Evolutionary conservation across 2,329 filamentous ascomycete species (phyloP).

Genomic region (Pseudogymnoascus sp.): DNA sequence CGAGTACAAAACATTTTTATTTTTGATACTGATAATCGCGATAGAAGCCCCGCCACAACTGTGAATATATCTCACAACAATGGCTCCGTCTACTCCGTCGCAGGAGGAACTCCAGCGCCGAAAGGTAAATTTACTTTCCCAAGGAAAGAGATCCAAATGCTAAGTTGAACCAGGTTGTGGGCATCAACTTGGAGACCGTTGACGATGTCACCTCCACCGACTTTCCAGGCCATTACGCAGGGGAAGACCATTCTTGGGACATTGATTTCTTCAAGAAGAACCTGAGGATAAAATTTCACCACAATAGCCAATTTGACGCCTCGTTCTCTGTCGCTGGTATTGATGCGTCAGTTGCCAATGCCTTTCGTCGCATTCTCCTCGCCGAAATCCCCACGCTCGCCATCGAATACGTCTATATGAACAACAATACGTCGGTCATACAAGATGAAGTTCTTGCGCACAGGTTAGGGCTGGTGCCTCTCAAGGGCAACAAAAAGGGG

Average conservation of each 20-base stretch:
- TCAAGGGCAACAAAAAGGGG: conserved; percentile 71
- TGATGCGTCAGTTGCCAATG: conserved; percentile 90
- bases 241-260: conserved; percentile 78
- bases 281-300: conserved; percentile 74
- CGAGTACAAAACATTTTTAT: conserved; percentile 9
- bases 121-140: conserved; percentile 39
- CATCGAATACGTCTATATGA: conserved; percentile 86
- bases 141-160: conserved; percentile 9
- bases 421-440: conserved; percentile 96
- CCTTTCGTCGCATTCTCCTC: conserved; percentile 92
- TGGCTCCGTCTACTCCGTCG: conserved; percentile 41
- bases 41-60: conserved; percentile 8
- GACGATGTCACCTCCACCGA: conserved; percentile 83
- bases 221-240: conserved; percentile 83
- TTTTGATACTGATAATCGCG: conserved; percentile 11
- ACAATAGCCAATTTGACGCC: conserved; percentile 68
- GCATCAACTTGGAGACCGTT: conserved; percentile 84
- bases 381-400: conserved; percentile 90
- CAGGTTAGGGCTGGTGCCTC: conserved; percentile 81
- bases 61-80: conserved; percentile 23
- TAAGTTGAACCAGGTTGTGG: conserved; percentile 57
- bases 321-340: conserved; percentile 88
- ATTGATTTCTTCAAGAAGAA: conserved; percentile 63
- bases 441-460: conserved; percentile 95
- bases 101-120: conserved; percentile 54